Base-by-base conservation (phyloP, 2,329 filamentous ascomycete species). In the Pezicula carpinea region DNA sequence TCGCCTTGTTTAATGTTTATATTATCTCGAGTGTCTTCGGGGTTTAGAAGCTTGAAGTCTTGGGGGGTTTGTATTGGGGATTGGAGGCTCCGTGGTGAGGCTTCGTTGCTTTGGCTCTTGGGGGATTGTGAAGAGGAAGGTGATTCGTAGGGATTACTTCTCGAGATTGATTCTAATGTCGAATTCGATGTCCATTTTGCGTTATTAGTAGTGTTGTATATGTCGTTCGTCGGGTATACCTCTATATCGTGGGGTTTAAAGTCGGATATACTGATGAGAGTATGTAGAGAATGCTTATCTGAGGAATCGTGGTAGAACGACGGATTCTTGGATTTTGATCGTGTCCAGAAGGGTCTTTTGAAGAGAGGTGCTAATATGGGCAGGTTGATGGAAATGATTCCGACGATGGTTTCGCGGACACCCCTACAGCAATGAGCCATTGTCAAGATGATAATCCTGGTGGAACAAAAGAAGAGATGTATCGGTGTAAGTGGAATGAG, bases 341-440 rank as follows among this genome's bases (percentile, higher is more conserved):
- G 19, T 3, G 44, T 48, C 55, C 55, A 58, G 53, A 56, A 58
- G 10, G 34, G 18, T 8, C 34, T 31, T 13, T 33, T 50, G 50
- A 54, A 53, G 13, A 58, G 42, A 3, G 53, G 50, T 4, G 47
- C 49, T 8, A 58, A 45, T 23, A 56, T 56, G 14, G 55, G 55
- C 6, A 53, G 26, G 43, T 54, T 56, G 43, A 58, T 53, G 11
- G 52, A 46, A 2, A 54, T 38, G 40, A 58, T 52, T 15, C 55
- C 53, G 14, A 58, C 49, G 21, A 56, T 54, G 22, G 53, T 54
- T 46, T 58, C 55, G 14, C 55, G 48, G 17, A 58, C 50, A 23
- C 53, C 55, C 50, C 41, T 43, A 8, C 34, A 4, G 8, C 5
- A 13, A 7, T 14, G n/a, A 19, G 5, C 14, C 8, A 11, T 35